Base-by-base conservation (phyloP, 345 rosid species). In the Acer saccharum region DNA sequence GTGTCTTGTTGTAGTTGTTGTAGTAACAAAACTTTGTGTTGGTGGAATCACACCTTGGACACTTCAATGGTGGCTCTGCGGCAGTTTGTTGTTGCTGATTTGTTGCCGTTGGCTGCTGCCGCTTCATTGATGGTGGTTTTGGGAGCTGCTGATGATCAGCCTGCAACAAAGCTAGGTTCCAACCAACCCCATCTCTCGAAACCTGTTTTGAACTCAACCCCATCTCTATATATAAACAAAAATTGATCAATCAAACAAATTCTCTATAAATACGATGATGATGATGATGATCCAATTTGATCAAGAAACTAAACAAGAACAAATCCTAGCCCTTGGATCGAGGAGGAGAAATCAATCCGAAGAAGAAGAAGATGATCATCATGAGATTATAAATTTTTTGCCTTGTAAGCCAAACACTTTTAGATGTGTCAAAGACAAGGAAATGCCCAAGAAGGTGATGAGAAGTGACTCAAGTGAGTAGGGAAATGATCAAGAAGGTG, bases 21-120 rank as follows among this genome's bases (percentile, higher is more conserved):
- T 86, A 95, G 80, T 95, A 95, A 74, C 98, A 95, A 60, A 95
- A 95, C 89, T 95, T 95, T 13, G 98, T 95, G 85, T 95, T 91
- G 2, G 85, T 76, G 3, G 98, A 95, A 68, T 93, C 95, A 79
- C 98, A 93, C 85, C 98, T 86, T 0, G 98, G 98, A 79, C 98
- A 95, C 80, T 90, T 94, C 84, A 90, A 77, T 66, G 77, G 85
- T 60, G 77, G 85, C 87, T 94, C 93, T 23, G 84, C 39, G 6
- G 6, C 39, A 35, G 6, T 18, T 41, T 77, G 86, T 54, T 75
- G 85, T 48, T 79, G 83, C 61, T 80, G 84, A 69, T 64, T 86
- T 18, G 29, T 77, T 3, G 70, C 83, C 10, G 48, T 77, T 3
- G 68, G 67, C 20, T 78, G 87, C 3, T 72, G 85, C 79, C 86